Evolutionary conservation across 2,329 filamentous ascomycete genomes (phyloP).

Genomic region (Salinomyces thailandicus): DNA sequence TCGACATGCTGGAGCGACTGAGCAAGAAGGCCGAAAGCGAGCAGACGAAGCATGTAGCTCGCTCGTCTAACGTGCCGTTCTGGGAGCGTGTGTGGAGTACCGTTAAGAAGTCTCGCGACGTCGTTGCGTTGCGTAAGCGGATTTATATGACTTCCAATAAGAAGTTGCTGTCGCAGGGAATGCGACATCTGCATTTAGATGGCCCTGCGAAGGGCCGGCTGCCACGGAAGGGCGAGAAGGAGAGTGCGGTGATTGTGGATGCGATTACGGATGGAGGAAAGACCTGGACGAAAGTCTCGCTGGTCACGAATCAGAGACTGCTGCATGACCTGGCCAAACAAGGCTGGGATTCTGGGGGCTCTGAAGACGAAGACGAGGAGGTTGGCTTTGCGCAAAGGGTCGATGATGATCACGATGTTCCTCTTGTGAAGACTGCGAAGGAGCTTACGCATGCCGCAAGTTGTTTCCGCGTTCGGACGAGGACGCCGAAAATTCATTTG

Average conservation of each 20-base stretch:
- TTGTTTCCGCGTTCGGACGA: conserved; percentile 48
- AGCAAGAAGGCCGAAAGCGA: conserved; percentile 15
- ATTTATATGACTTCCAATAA: conserved; percentile 43
- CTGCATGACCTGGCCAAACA: conserved; percentile 60
- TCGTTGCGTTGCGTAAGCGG: conserved; percentile 48
- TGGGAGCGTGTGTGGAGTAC: conserved; percentile 53
- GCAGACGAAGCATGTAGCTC: conserved; percentile 42
- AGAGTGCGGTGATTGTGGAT: conserved; percentile 43
- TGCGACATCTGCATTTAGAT: conserved; percentile 10
- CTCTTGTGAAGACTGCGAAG: conserved; percentile 50
- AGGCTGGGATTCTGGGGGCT: conserved; percentile 48
- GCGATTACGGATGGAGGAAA: conserved; percentile 52
- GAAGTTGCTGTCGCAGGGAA: conserved; percentile 15
- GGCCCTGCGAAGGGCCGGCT: not conserved
- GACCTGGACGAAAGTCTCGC: conserved; percentile 60
- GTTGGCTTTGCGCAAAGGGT: conserved; percentile 13
- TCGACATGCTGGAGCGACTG: conserved; percentile 23
- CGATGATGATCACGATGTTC: conserved; percentile 43
- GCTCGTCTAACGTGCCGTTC: conserved; percentile 57
- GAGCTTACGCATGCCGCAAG: conserved; percentile 49
- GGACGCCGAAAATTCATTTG: conserved; percentile 48
- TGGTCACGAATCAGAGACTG: conserved; percentile 52
- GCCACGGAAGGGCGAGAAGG: conserved; percentile 9
- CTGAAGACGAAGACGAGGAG: conserved; percentile 35
- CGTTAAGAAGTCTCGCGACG: conserved; percentile 46